These are phyloP conservation scores for Ceratobasidium sp. DNA, from an alignment of 1,284 basidiomycete genomes.

Conservation along the genomic window DNA sequence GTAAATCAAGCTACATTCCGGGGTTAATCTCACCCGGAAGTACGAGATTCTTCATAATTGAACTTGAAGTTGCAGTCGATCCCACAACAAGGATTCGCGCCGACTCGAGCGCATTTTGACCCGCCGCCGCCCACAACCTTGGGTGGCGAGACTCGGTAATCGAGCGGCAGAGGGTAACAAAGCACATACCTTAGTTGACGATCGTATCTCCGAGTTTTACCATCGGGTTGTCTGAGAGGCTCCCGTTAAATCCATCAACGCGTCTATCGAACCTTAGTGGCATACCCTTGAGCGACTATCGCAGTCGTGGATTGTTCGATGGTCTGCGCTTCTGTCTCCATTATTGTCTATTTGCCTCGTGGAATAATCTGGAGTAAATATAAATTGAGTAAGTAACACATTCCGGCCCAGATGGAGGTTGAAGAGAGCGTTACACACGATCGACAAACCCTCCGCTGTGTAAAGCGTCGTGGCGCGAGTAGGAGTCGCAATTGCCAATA, in stretches of 20 bases:
- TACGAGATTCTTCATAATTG: constrained; percentile 93
- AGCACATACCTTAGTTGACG: constrained; percentile 81
- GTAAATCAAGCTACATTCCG: background rate
- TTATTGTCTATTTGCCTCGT: background rate
- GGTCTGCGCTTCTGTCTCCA: constrained; percentile 22
- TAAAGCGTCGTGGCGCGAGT: constrained; percentile 21
- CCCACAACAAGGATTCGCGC: constrained; percentile 83
- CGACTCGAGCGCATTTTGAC: constrained; percentile 89
- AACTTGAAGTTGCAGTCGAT: constrained; percentile 79
- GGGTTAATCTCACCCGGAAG: constrained; percentile 66
- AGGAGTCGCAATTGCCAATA: constrained; percentile 20
- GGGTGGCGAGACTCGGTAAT: background rate
- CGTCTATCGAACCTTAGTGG: background rate
- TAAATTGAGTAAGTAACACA: background rate
- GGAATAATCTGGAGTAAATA: background rate
- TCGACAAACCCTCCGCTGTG: background rate
- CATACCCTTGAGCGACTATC: constrained; percentile 28
- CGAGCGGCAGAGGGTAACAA: constrained; percentile 11
- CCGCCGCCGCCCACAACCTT: constrained; percentile 94
- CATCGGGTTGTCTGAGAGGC: constrained; percentile 64
- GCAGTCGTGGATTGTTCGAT: constrained; percentile 35
- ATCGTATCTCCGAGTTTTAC: constrained; percentile 88
- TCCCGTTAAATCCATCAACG: background rate
- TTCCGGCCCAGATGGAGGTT: background rate
- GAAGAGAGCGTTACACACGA: background rate